Evolutionary conservation across 768 basidiomycete species (phyloP), one percentile per base, ranked within the genome.

Genomic region (Auriculariales sp.): DNA sequence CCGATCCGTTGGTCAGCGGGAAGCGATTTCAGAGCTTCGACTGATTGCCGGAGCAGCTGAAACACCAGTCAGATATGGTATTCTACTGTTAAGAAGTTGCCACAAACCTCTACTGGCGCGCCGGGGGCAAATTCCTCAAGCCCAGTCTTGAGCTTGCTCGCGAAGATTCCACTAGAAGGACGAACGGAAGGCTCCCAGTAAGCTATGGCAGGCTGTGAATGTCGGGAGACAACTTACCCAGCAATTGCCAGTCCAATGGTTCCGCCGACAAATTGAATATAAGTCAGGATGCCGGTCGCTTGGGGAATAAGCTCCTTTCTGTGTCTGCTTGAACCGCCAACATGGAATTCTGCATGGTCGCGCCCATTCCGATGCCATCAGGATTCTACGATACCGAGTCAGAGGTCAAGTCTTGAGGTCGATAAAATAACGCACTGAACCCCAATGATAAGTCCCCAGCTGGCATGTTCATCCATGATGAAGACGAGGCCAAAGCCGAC

Each of bases 281-380:
- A 59, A 14, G 52, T 49, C 15, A 59, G 46, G 35, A 62, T 42
- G 11, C 59, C 55, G 1, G 58, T 62, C 10, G 57, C 59, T 51
- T 57, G 57, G 4, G 59, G 56, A 29, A 60, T 53, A 17, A 54
- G 47, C 27, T 52, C 49, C 49, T 55, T 53, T 51, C 59, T 34
- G 47, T 61, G 44, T 60, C 60, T 6, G 59, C 54, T 42, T 62
- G 59, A 22, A 51, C 53, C 29, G 54, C 47, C n/a, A 59, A 49
- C 48, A 57, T 28, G 10, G 58, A 53, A 51, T 66, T 67, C 56
- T 68, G 68, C 46, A 68, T 48, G 17, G 45, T 28, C 22, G 51
- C 45, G 17, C 69, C 70, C 47, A 69, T 56, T 19, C 71, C 69
- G 22, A 64, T 51, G 12, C 66, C 25, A 69, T 46, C 12, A 72